These are phyloP conservation scores for Udeniomyces megalosporus DNA, from an alignment of 768 basidiomycete genomes.

Conservation along the genomic window DNA sequence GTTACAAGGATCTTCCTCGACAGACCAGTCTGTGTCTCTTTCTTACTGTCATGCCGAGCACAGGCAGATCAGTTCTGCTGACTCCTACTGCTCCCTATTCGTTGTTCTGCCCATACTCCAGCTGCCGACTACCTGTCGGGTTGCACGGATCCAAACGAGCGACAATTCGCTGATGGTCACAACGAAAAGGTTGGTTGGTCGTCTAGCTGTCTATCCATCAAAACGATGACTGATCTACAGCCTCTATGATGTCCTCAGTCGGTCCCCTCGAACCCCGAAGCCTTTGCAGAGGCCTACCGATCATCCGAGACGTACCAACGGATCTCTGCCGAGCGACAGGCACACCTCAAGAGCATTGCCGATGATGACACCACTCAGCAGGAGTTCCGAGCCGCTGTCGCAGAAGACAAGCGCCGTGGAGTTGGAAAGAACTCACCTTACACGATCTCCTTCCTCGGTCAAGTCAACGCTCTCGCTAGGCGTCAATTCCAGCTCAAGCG, in stretches of 20 bases:
- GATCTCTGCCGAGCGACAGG: slow-evolving; percentile 37
- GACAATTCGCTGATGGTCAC: slow-evolving; percentile 52
- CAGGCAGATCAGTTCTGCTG: not conserved
- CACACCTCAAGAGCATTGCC: slow-evolving; percentile 34
- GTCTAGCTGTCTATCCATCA: no score
- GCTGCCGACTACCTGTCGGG: slow-evolving; percentile 63
- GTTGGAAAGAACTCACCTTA: slow-evolving; percentile 67
- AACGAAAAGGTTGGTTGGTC: slow-evolving; percentile 33
- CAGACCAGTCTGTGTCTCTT: slow-evolving; percentile 41
- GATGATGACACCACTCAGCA: slow-evolving; percentile 34
- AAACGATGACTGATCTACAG: no score
- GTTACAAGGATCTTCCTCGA: slow-evolving; percentile 51
- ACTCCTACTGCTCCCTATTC: not conserved
- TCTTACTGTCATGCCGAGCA: no score
- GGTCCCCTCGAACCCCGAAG: slow-evolving; percentile 51
- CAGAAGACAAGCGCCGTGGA: slow-evolving; percentile 58
- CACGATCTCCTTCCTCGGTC: slow-evolving; percentile 58
- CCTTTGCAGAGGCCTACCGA: slow-evolving; percentile 48
- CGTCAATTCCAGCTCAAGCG: slow-evolving; percentile 49
- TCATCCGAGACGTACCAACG: slow-evolving; percentile 36
- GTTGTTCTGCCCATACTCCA: no score
- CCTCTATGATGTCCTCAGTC: no score
- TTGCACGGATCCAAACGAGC: slow-evolving; percentile 57
- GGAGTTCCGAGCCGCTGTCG: slow-evolving; percentile 57
- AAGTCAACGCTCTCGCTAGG: slow-evolving; percentile 50